Base-by-base conservation (phyloP, 805 yeast genomes). In the Lipomyces starkeyi region DNA sequence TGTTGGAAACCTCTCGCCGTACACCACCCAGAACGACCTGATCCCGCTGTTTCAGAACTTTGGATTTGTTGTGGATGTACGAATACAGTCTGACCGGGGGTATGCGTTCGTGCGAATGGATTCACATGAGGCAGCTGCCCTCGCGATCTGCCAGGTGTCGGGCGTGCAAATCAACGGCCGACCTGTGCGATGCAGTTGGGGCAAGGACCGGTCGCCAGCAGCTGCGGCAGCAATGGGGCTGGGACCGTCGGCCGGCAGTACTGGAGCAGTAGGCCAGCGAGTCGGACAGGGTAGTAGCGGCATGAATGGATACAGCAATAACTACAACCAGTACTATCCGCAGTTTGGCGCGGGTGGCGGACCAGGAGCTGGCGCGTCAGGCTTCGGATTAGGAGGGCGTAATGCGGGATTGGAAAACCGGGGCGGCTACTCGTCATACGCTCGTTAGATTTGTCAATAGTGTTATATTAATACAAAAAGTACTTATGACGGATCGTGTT, bases 31-130 rank as follows among this genome's bases (percentile, higher is more conserved):
- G 78, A 83, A 83, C 64, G 95, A 91, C 71, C 81, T 92, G 74
- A 82, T 89, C 65, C 91, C 94, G 27, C 79, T 91, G 63, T 80
- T 91, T 70, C 93, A 88, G 76, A 88, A 85, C 73, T 91, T 91
- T 77, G 97, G 97, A 5, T 91, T 82, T 78, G 89, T 92, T 75
- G 88, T 90, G 66, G 95, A 90, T 73, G 86, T 92, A 76, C 89
- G 90, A 78, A 85, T 90, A 74, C 89, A 89, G 72, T 89, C 92
- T 8, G 96, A 91, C 65, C 86, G 86, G 71, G 95, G 94, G 4
- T 92, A 94, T 80, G 97, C 97, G 11, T 93, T 92, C 81, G 94
- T 91, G 70, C 89, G 89, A 78, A 91, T 88, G 76, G 97, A 90
- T 75, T 84, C 91, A 56, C 97, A 92, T 78, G 97, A 92, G 74